These are phyloP conservation scores for Raffaelea deltoideospora DNA, from an alignment of 2,329 filamentous ascomycete genomes.

Conservation along the genomic window DNA sequence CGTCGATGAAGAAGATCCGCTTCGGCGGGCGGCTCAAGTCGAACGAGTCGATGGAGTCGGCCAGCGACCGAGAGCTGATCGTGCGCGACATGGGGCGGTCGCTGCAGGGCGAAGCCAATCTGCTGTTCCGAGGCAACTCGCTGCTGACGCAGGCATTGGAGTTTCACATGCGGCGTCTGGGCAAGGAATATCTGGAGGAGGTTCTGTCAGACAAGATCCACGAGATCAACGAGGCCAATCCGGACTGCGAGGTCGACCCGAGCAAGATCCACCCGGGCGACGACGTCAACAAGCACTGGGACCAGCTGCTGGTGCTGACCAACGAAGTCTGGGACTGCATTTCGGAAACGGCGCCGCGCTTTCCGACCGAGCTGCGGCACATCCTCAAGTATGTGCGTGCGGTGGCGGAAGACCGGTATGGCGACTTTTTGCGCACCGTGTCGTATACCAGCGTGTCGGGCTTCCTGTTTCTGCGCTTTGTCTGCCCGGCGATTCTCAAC, in stretches of 20 bases:
- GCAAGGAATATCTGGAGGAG: conserved; percentile 83
- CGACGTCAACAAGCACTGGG: conserved; percentile 75
- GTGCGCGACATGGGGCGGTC: conserved; percentile 68
- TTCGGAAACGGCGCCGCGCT: conserved; percentile 52
- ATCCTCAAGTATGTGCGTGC: conserved; percentile 85
- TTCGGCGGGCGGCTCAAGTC: conserved; percentile 59
- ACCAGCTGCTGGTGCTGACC: conserved; percentile 57
- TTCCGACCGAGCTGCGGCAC: conserved; percentile 67
- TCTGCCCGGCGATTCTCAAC: conserved; percentile 90
- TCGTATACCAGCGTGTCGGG: conserved; percentile 90
- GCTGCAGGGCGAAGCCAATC: conserved; percentile 74
- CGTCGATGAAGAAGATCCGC: conserved; percentile 55
- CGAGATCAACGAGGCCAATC: conserved; percentile 81
- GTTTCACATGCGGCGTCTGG: conserved; percentile 86
- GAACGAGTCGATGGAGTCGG: conserved; percentile 49
- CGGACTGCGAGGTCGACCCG: conserved; percentile 90
- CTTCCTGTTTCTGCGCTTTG: conserved; percentile 87
- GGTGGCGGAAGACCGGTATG: conserved; percentile 87
- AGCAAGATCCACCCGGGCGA: conserved; percentile 52
- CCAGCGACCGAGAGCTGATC: conserved; percentile 52
- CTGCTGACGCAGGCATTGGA: conserved; percentile 86
- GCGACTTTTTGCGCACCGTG: conserved; percentile 78
- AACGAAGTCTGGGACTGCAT: conserved; percentile 80
- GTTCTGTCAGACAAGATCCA: conserved; percentile 71
- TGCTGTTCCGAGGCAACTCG: conserved; percentile 90